phyloP scores from a whole-genome alignment of 2,329 filamentous ascomycete genomes.

The Fonsecaea multimorphosa region DNA sequence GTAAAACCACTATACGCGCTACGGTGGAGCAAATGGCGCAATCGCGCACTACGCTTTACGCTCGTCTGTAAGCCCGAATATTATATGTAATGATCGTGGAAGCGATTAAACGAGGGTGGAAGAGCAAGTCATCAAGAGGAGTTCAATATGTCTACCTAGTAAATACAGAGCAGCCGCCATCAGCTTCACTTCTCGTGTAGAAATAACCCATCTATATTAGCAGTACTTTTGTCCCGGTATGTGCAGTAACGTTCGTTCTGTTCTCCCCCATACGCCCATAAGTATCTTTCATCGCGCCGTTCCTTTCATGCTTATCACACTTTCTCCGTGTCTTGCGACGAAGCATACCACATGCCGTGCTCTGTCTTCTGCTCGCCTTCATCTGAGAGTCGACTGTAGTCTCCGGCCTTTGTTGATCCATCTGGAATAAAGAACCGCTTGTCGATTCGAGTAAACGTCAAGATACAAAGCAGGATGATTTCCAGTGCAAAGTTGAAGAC shows the following conservation, averaged over 20 bases:
- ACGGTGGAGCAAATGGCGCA: neutral
- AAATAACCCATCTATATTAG: neutral
- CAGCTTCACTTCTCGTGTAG: neutral
- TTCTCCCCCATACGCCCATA: neutral
- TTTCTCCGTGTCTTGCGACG: slow-evolving; percentile 5
- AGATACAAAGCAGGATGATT: slow-evolving; percentile 70
- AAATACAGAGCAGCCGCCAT: neutral
- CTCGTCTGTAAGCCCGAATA: too few relatives aligned
- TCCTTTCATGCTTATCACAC: neutral
- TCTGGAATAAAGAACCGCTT: slow-evolving; percentile 72
- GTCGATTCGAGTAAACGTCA: slow-evolving; percentile 72
- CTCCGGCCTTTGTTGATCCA: slow-evolving; percentile 62
- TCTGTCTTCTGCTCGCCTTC: slow-evolving; percentile 8
- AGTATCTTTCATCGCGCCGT: neutral
- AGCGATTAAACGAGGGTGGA: neutral
- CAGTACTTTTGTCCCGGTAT: neutral
- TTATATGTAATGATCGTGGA: neutral
- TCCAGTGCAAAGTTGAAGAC: slow-evolving; percentile 78
- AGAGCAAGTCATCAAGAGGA: neutral
- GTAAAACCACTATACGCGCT: slow-evolving; percentile 1
- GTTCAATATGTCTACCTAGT: neutral
- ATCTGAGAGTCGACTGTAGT: slow-evolving; percentile 41
- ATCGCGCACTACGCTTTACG: neutral
- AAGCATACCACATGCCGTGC: slow-evolving; percentile 7
- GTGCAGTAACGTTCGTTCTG: neutral